A percentile compares a stretch with the other conserved stretches of the same genome.
Conservation (phyloP, 768 basidiomycete species). For the Gloeostereum incarnatum region DNA sequence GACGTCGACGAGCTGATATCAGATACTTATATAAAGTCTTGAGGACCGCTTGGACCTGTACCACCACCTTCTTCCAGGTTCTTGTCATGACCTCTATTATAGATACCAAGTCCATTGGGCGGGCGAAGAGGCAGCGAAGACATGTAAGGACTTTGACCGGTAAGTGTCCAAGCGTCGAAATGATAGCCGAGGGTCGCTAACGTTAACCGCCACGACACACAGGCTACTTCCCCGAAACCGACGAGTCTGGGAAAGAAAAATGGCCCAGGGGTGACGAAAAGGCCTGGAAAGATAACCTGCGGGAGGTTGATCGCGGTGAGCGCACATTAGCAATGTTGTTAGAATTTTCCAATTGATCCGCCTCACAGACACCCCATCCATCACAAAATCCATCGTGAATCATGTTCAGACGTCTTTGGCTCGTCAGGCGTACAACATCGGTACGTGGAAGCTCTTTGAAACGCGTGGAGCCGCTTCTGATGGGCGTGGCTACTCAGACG, state of each 20-base stretch:
- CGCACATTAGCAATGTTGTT: slow-evolving; percentile 3
- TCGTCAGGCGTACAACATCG: slow-evolving; percentile 84
- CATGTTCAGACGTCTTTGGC: slow-evolving; percentile 88
- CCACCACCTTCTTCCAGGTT: too few relatives aligned
- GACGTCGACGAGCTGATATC: too few relatives aligned
- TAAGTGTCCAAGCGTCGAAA: slow-evolving; percentile 13
- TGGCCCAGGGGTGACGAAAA: slow-evolving; percentile 80
- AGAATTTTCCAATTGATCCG: background rate
- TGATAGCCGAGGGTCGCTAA: slow-evolving; percentile 1
- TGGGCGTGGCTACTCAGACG: slow-evolving; percentile 27
- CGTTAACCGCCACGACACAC: slow-evolving; percentile 2
- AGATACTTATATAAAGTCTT: too few relatives aligned
- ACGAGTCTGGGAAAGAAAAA: slow-evolving; percentile 69
- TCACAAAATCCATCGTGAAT: slow-evolving; percentile 70
- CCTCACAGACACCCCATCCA: slow-evolving; percentile 40
- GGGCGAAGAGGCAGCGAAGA: slow-evolving; percentile 43
- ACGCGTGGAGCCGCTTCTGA: background rate
- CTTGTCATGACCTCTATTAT: slow-evolving; percentile 65
- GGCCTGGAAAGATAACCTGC: slow-evolving; percentile 58
- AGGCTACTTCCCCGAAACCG: slow-evolving; percentile 77
- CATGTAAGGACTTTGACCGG: slow-evolving; percentile 67
- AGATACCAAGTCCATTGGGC: slow-evolving; percentile 60
- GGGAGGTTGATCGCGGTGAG: slow-evolving; percentile 49
- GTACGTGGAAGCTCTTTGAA: slow-evolving; percentile 19
- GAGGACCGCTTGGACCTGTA: too few relatives aligned